Evolutionary conservation across 768 basidiomycete genomes (phyloP), one percentile per base, ranked within the genome.

Genomic region (Lactifluus volemus): DNA sequence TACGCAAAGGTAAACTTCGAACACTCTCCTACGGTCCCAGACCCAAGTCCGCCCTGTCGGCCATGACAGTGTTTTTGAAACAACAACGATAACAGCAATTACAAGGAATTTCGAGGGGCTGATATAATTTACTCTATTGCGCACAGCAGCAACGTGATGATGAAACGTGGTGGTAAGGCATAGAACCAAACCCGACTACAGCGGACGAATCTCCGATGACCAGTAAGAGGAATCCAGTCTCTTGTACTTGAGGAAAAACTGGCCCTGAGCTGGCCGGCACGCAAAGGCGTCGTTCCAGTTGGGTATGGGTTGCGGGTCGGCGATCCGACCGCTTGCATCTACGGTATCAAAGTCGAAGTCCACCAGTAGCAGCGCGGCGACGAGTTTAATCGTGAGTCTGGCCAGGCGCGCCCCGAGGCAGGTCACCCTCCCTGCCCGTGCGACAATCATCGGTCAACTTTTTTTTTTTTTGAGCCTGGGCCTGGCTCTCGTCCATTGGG

Each of bases 251-350:
- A 88, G 68, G 66, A 75, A 80, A 69, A 82, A 85, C 32, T 79
- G 74, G 42, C 78, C 81, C 55, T 75, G 70, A 55, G 79, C 75
- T 5, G 87, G 87, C 48, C 83, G 80, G 71, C 87, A 88, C 59
- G 83, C 73, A 47, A 88, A 76, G 60, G 81, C 81, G 69, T 89
- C 87, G 71, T 90, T 89, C 88, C 88, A 89, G 68, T 90, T 85
- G 10, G 88, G 88, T 41, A 70, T 76, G 38, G 86, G 86, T 10
- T 77, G 72, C 25, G 74, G 70, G 55, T 71, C 70, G 6, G 76
- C 74, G 7, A 72, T 72, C 64, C 74, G 73, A 39, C 85, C 88
- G 30, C 65, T 69, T 39, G 71, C 71, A 68, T 88, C 83, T 14
- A 88, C 80, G 59, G 84, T 72, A 47, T 72, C 73, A 69, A 84